Conservation (phyloP, 768 basidiomycete species). For the Sistotremastrum niveocremeum region DNA sequence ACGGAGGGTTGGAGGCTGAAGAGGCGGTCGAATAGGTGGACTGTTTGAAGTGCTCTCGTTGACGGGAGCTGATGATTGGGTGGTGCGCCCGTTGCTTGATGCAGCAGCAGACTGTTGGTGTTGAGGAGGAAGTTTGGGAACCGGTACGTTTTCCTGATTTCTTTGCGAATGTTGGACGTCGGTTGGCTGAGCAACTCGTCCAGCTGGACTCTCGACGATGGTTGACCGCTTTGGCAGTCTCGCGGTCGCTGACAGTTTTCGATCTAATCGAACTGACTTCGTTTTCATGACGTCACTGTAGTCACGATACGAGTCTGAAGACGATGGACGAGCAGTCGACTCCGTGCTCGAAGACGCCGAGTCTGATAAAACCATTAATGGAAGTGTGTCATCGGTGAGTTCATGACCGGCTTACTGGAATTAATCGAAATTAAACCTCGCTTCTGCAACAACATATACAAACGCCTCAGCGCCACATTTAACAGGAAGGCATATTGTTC, state of each 20-base stretch:
- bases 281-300: slow-evolving; percentile 87
- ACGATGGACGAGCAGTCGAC: too few species aligned
- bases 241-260: slow-evolving; percentile 90
- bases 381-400: too few species aligned
- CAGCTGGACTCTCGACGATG: slow-evolving; percentile 88
- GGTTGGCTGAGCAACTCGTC: slow-evolving; percentile 67
- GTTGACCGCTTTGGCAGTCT: slow-evolving; percentile 87
- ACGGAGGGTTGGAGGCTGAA: not conserved
- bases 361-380: too few species aligned
- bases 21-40: not conserved
- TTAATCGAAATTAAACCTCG: slow-evolving; percentile 73
- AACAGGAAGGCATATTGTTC: slow-evolving; percentile 97
- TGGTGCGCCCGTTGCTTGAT: slow-evolving; percentile 17
- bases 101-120: slow-evolving; percentile 17
- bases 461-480: slow-evolving; percentile 84
- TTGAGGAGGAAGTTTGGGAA: not conserved
- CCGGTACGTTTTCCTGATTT: slow-evolving; percentile 9
- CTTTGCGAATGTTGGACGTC: slow-evolving; percentile 39
- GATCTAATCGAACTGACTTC: slow-evolving; percentile 88
- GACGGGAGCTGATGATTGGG: slow-evolving; percentile 10
- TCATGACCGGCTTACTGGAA: too few species aligned
- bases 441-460: slow-evolving; percentile 79
- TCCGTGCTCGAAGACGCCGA: too few species aligned
- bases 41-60: not conserved
- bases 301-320: slow-evolving; percentile 63